Percentiles rank a stretch among this genome's conserved stretches.
Evolutionary conservation across 176 grass and related monocot species (phyloP).

Genomic region (Alloteropsis semialata): DNA sequence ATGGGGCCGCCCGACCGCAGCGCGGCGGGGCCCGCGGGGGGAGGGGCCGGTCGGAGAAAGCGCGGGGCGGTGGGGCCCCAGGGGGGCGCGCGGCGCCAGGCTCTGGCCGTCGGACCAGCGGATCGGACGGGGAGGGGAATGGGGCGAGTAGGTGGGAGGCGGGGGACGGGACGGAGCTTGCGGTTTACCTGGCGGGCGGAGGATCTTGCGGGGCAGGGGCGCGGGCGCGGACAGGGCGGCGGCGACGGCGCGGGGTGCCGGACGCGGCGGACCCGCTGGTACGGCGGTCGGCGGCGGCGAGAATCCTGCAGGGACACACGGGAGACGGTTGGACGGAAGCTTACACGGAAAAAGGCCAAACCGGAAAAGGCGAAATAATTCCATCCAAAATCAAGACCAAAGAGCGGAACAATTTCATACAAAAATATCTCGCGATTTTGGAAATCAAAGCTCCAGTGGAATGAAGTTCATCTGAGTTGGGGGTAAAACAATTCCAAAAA

Average conservation of each 20-base stretch:
- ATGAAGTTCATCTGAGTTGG: background rate
- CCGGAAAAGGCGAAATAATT: background rate
- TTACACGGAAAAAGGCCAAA: background rate
- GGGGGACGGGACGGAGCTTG: background rate
- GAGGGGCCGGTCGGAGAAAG: conserved; percentile 41
- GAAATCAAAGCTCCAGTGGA: no score
- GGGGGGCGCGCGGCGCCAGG: no score
- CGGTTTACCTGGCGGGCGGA: conserved; percentile 46
- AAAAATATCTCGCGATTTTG: background rate
- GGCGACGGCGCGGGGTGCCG: conserved; percentile 12
- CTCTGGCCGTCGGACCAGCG: background rate
- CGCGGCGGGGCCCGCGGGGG: background rate
- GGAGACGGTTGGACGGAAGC: background rate
- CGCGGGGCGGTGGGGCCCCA: background rate
- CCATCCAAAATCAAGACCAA: background rate
- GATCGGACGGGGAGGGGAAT: background rate
- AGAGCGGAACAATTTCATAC: background rate
- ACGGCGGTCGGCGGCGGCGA: conserved; percentile 24
- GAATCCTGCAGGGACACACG: conserved; percentile 34
- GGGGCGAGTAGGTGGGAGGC: background rate
- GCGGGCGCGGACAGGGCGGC: background rate
- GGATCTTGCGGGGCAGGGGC: conserved; percentile 26
- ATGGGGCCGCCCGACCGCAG: background rate
- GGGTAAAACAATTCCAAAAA: background rate
- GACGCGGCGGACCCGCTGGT: conserved; percentile 22